Conservation (phyloP, 2,329 filamentous ascomycete genomes). For the Raffaelea deltoideospora region DNA sequence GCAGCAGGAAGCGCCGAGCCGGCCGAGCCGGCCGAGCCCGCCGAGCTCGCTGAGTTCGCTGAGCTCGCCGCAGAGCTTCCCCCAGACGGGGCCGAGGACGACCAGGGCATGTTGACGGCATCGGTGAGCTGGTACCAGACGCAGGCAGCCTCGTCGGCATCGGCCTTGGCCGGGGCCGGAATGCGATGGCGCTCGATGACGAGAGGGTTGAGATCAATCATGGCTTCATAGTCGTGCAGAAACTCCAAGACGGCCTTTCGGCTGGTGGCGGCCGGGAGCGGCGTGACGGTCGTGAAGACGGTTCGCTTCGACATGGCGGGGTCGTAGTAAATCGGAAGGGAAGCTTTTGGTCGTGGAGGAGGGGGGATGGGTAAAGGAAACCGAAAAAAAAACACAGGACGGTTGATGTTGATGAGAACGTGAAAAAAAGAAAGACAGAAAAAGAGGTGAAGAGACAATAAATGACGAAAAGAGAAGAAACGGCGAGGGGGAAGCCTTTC, state of each 20-base stretch:
- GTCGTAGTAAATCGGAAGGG: too few relatives aligned
- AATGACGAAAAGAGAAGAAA: not conserved
- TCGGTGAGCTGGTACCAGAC: slow-evolving; percentile 72
- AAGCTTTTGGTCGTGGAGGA: too few relatives aligned
- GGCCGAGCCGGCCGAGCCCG: too few relatives aligned
- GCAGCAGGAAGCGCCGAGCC: too few relatives aligned
- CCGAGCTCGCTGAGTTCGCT: not conserved
- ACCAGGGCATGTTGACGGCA: slow-evolving; percentile 49
- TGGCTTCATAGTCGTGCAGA: slow-evolving; percentile 62
- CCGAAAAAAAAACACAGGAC: too few relatives aligned
- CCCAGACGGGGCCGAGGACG: not conserved
- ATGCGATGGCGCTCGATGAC: slow-evolving; percentile 58
- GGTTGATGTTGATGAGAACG: too few relatives aligned
- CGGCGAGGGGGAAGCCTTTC: too few relatives aligned
- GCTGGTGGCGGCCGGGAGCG: slow-evolving; percentile 53
- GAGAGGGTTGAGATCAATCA: slow-evolving; percentile 80
- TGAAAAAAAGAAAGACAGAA: not conserved
- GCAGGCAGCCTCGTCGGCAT: slow-evolving; percentile 55
- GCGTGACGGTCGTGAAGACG: slow-evolving; percentile 64
- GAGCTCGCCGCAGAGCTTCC: not conserved
- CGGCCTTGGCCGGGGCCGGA: slow-evolving; percentile 48
- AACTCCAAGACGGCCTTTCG: slow-evolving; percentile 58
- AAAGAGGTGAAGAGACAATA: not conserved
- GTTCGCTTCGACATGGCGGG: slow-evolving; percentile 50
- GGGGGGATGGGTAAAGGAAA: not conserved